Base-by-base conservation (phyloP, 2,329 filamentous ascomycete genomes). In the Orbilia brochopaga region DNA sequence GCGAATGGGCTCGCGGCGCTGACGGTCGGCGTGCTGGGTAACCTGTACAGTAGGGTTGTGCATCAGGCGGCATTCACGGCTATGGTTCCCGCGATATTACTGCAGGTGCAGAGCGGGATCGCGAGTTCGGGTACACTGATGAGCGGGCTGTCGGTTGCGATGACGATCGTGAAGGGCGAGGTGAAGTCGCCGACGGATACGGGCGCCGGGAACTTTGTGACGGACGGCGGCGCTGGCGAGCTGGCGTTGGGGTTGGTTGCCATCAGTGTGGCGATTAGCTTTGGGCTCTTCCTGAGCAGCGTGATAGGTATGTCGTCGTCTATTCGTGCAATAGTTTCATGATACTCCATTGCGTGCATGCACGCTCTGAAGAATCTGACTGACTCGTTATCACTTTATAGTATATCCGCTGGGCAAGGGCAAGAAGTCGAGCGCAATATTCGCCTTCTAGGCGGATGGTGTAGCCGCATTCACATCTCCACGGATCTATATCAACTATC, bases 51-150 rank as follows among this genome's bases (percentile, higher is more conserved):
- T 13, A 85, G 90, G 1, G 81, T 86, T 2, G 87, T 89, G 7
- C 91, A 92, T 78, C 90, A 89, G 1, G 85, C 96, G 1, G 92
- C 92, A 0, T 91, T 91, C 0, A 90, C 91, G 0, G 89, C 90
- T 1, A 90, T 96, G 83, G 81, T 96, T 10, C 92, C 92, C 0
- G 92, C 90, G 3, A 95, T 96, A 74, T 94, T 95, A 73, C 84
- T 88, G 1, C 86, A 87, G 74, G 86, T 88, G 23, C 86, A 86
- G 0, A 85, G 83, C 23, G 85, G 86, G 32, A 79, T 88, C 15
- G 86, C 86, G 1, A 85, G 85, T 0, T 82, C 82, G 24, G 86
- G 86, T 0, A 86, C 85, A 15, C 79, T 88, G 17, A 78, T 87
- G 57, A 55, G 44, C n/a, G 69, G 69, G 27, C 54, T 73, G 53